Base-by-base conservation (phyloP, 1,284 basidiomycete species). In the Ganoderma boninense region DNA sequence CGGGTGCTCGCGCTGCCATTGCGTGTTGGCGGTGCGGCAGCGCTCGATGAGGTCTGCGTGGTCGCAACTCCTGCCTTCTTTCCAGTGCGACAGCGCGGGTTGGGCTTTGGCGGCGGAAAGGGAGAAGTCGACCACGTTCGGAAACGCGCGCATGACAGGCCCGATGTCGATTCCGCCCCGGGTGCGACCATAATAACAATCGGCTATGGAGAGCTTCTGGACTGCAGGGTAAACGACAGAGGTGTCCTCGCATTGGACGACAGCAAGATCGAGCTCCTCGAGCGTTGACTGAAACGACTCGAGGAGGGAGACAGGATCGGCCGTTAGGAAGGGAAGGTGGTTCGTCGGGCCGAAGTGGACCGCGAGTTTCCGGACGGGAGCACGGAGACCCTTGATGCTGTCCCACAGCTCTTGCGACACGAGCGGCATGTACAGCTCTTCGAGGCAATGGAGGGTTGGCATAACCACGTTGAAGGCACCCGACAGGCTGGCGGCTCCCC, bases 31-130 rank as follows among this genome's bases (percentile, higher is more conserved):
- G 23, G 26, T 23, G 14, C 67, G 71, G 26, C 69, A 70, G 6
- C 67, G 67, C 60, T 73, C 65, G 35, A 70, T 67, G 62, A 67
- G 49, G 35, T 68, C 67, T 11, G 62, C 67, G 52, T 67, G 69
- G 62, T 70, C 71, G 40, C 60, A 66, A 61, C 40, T 42, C 13
- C 65, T 67, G 29, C 67, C 71, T 4, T 54, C 56, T n/a, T 38
- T 23, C 71, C 69, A 70, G 38, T 73, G 69, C 2, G 67, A 60
- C 0, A 57, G 62, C 26, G 60, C 67, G 14, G 71, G 71, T 20
- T 66, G 64, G 32, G 44, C 64, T n/a, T 60, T 26, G 14, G 65
- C 65, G 4, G 71, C 67, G 13, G 64, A 65, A 16, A 70, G 52
- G 16, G 65, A 49, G 20, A 70, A 64, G 35, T 66, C 65, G 29